A percentile compares a stretch with the other conserved stretches of the same genome.
phyloP scores from a whole-genome alignment of 129 eudicot genomes.

The Oenanthe sinensis region DNA sequence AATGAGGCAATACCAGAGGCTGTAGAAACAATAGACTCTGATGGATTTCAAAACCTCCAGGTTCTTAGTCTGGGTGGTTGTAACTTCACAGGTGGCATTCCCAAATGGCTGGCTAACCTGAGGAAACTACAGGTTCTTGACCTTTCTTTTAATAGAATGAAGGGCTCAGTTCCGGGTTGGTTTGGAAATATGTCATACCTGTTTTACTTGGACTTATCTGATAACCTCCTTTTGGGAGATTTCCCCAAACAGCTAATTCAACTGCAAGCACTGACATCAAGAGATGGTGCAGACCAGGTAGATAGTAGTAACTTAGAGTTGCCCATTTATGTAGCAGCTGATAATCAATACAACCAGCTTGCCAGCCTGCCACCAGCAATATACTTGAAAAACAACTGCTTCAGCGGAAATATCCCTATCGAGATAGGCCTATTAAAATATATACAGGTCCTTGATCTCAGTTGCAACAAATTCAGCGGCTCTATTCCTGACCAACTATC shows the following conservation, averaged over 20 bases:
- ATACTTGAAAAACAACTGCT: constrained; percentile 39
- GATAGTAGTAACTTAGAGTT: constrained; percentile 45
- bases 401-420: constrained; percentile 49
- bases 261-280: constrained; percentile 32
- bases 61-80: constrained; percentile 61
- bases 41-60: constrained; percentile 37
- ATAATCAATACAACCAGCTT: constrained; percentile 67
- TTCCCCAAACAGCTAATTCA: constrained; percentile 37
- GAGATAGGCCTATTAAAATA: constrained; percentile 52
- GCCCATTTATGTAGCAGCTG: constrained; percentile 58
- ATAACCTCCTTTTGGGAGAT: constrained; percentile 37
- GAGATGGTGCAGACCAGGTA: constrained; percentile 28
- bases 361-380: constrained; percentile 61
- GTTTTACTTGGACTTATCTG: constrained; percentile 59
- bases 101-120: constrained; percentile 38
- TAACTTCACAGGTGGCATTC: constrained; percentile 41
- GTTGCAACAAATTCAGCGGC: constrained; percentile 46
- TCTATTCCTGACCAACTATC: constrained; percentile 46
- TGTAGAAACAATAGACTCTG: constrained; percentile 12
- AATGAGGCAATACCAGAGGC: constrained; percentile 34
- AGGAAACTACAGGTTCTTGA: constrained; percentile 49
- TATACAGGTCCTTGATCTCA: constrained; percentile 50
- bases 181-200: constrained; percentile 39
- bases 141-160: constrained; percentile 41
- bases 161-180: constrained; percentile 54